Base-by-base conservation (phyloP, 1,284 basidiomycete species). In the Apiotrichum akiyoshidainum region DNA sequence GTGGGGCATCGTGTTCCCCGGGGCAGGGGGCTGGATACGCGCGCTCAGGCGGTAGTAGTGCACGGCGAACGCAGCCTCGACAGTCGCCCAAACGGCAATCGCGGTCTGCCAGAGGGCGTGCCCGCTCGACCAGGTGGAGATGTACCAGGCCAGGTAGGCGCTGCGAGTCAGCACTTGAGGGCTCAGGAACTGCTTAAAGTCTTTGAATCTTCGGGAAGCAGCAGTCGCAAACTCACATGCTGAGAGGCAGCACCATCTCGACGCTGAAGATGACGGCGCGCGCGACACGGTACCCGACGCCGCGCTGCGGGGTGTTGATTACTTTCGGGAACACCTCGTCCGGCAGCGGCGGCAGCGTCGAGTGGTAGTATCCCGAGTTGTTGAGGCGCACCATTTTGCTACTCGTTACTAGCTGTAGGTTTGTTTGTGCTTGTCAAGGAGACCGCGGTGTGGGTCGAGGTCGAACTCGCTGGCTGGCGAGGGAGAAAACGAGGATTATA, bases 191-290 rank as follows among this genome's bases (percentile, higher is more conserved):
- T 7, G 26, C 4, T 7, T 31, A 31, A 7, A 3, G 7, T 4
- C 26, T 7, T 31, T 7, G 26, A n/a, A n/a, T n/a, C n/a, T 31
- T 7, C 7, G 26, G 26, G 39, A 17, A 44, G 31, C 35, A 31
- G 19, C 40, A 11, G 5, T 42, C 14, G 45, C 48, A 17, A n/a
- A 62, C 69, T 59, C 57, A 76, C 89, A 88, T 92, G 16, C 86
- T 83, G 19, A 87, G 65, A 11, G 89, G 88, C 7, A 85, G 81
- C 40, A 86, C 75, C 34, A 83, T 82, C 86, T 88, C 90, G 54
- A 92, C 71, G 13, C 86, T 85, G n/a, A 84, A 70, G 57, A 92
- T 84, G 55, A 85, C 37, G 2, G 62, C 65, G 31, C 69, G 12
- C 3, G 68, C 69, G 34, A 69, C 49, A 55, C 68, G 73, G 59